Base-by-base conservation (phyloP, 1,284 basidiomycete genomes). In the Anthracocystis panici-leucophaei region DNA sequence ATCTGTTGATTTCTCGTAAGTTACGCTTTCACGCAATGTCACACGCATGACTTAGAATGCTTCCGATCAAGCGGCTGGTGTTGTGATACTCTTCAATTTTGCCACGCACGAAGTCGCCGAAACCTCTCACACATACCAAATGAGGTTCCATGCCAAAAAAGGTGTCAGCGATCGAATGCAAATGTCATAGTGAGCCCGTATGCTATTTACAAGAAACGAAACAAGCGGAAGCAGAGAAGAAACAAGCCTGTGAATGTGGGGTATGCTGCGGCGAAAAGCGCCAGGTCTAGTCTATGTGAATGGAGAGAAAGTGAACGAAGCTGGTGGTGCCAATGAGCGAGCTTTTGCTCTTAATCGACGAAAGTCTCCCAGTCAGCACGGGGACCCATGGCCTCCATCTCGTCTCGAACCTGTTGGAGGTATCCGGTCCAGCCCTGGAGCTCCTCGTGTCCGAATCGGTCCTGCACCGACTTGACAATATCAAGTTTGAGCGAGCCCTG, bases 311-410 rank as follows among this genome's bases (percentile, higher is more conserved):
- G 20, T 16, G 35, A 16, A 18, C 14, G 11, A 11, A 45, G 21
- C 42, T 9, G 21, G 7, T 33, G 42, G 25, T 25, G 9, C 27
- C 27, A 27, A 27, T 27, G 27, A 27, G 27, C 27, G 7, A 27
- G 27, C 27, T 27, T 7, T 27, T 27, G 27, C 11, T 23, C 38
- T 42, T 60, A 72, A 25, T 72, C 70, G 48, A 72, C 70, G 10
- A 72, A 72, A 6, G 70, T 72, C 57, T 72, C 64, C 70, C 70
- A 72, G 44, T 72, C 70, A 27, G 64, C 41, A 8, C 70, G 59
- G 21, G 70, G 64, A 10, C 70, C 70, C 70, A 72, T 72, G 38
- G 56, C 45, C 33, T 72, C 64, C 70, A 72, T 72, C 53, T 67
- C 50, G 44, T 67, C 70, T 5, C 70, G 51, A 9, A 57, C 56